These are phyloP conservation scores for Trapa incisa DNA, from an alignment of 345 rosid genomes.

Conservation along the genomic window DNA sequence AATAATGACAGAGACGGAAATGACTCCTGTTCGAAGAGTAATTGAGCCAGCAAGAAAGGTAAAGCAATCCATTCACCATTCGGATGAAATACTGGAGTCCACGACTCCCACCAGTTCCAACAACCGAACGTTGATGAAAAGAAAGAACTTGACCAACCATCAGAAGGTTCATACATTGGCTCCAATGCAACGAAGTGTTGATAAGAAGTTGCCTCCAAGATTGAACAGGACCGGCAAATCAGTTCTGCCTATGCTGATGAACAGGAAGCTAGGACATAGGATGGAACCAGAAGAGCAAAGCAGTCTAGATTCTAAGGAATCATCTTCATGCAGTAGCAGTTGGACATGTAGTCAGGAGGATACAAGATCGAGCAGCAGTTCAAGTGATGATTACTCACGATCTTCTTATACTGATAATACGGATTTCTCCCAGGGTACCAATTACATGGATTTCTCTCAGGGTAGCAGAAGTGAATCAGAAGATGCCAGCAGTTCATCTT, in stretches of 20 bases:
- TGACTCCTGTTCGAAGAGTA: background rate
- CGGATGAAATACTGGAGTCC: background rate
- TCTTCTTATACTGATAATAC: background rate
- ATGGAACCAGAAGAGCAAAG: slow-evolving; percentile 8
- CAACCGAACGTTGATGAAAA: background rate
- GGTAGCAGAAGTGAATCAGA: background rate
- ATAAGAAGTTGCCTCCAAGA: background rate
- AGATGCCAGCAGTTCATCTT: slow-evolving; percentile 6
- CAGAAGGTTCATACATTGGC: background rate
- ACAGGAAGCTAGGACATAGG: background rate
- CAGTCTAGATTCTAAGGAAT: slow-evolving; percentile 5
- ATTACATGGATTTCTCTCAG: background rate
- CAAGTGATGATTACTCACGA: background rate
- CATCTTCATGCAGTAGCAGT: slow-evolving; percentile 22
- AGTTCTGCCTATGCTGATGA: background rate
- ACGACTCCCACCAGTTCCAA: background rate
- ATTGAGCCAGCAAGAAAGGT: background rate
- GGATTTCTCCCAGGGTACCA: background rate
- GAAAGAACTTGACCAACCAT: background rate
- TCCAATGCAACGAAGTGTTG: slow-evolving; percentile 6
- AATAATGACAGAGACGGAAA: background rate
- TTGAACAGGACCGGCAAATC: background rate
- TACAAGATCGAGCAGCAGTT: background rate
- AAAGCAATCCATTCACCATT: background rate
- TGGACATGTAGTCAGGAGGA: slow-evolving; percentile 8